These are phyloP conservation scores for Leccinum sublutescens DNA, from an alignment of 768 basidiomycete species.

Conservation along the genomic window DNA sequence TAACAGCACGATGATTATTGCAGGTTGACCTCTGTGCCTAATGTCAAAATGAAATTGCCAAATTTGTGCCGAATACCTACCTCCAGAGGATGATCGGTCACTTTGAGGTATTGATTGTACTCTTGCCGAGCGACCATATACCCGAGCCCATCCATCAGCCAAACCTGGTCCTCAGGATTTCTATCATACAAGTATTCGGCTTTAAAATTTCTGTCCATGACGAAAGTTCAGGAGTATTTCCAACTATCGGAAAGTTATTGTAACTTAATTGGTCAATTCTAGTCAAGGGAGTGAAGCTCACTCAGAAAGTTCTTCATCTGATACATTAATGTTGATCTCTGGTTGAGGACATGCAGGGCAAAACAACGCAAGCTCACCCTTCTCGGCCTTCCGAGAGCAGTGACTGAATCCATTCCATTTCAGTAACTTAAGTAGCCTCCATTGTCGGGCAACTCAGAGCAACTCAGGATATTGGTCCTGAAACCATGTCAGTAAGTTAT, in stretches of 20 bases:
- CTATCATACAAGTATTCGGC: background rate
- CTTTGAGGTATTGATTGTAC: background rate
- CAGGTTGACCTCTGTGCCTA: background rate
- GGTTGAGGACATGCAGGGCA: constrained; percentile 31
- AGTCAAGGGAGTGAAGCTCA: too few relatives aligned
- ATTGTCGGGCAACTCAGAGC: constrained; percentile 12
- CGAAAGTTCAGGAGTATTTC: background rate
- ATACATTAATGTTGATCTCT: background rate
- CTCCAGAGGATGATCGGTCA: background rate
- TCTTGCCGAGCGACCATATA: background rate
- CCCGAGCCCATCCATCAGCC: background rate
- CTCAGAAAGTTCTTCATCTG: background rate
- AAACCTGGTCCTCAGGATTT: background rate
- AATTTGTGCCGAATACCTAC: background rate
- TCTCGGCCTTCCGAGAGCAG: background rate
- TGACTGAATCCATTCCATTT: constrained; percentile 20
- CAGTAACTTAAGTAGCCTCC: constrained; percentile 17
- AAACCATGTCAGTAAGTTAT: background rate
- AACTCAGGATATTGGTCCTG: constrained; percentile 22
- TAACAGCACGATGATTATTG: background rate
- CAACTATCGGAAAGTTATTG: background rate
- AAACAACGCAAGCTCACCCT: constrained; percentile 1
- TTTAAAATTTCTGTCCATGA: background rate
- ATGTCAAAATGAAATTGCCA: background rate
- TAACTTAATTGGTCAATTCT: too few relatives aligned